Percentiles rank a stretch among this genome's conserved stretches.
These are phyloP conservation scores for Collariella sp. DNA, from an alignment of 495 filamentous ascomycete genomes.

Conservation along the genomic window DNA sequence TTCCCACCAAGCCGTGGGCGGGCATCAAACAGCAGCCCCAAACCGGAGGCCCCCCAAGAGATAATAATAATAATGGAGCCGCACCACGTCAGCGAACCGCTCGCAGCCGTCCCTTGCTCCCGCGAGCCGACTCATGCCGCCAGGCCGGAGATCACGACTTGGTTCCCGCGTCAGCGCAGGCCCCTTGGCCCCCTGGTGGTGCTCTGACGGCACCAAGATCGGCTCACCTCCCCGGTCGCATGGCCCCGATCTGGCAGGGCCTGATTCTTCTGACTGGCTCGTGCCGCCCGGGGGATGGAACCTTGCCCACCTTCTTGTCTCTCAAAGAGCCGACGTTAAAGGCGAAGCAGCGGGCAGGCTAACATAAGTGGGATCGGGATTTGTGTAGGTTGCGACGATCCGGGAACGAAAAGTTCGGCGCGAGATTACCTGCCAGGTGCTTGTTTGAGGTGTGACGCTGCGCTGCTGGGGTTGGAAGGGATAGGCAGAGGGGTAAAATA, in stretches of 20 bases:
- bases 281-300: background rate
- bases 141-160: background rate
- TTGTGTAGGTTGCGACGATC: background rate
- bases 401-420: background rate
- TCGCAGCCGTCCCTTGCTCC: too few relatives aligned
- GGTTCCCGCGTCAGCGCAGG: background rate
- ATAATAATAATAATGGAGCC: too few relatives aligned
- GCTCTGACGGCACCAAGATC: slow-evolving; percentile 5
- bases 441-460: too few relatives aligned
- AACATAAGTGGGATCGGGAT: background rate
- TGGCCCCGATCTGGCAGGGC: background rate
- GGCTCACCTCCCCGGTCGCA: too few relatives aligned
- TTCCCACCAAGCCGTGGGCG: too few relatives aligned
- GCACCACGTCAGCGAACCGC: too few relatives aligned
- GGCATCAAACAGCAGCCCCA: too few relatives aligned
- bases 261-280: background rate
- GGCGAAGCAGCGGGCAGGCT: slow-evolving; percentile 12
- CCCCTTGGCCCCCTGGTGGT: background rate
- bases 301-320: too few relatives aligned
- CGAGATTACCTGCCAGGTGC: background rate
- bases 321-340: slow-evolving; percentile 8
- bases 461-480: too few relatives aligned
- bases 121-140: too few relatives aligned
- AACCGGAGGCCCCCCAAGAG: too few relatives aligned
- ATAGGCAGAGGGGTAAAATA: background rate